These are phyloP conservation scores for Peronospora farinosa DNA, from an alignment of 352 stramenopile species.

Conservation along the genomic window DNA sequence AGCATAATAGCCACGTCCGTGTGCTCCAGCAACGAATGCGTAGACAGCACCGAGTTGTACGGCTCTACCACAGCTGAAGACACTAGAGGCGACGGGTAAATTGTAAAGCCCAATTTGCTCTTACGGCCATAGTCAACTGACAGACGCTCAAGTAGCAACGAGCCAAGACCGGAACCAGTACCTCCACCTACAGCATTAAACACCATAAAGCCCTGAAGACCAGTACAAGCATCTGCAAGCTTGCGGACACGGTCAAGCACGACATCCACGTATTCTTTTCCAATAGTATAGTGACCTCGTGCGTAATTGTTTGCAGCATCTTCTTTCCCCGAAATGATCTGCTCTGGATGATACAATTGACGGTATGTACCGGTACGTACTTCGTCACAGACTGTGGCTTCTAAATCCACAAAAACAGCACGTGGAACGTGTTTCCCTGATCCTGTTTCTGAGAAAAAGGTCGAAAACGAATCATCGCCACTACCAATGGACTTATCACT, in stretches of 20 bases:
- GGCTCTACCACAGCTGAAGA: slow-evolving; percentile 96
- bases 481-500: slow-evolving; percentile 35
- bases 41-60: slow-evolving; percentile 97
- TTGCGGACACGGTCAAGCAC: slow-evolving; percentile 96
- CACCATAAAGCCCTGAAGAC: slow-evolving; percentile 96
- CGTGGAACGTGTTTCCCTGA: slow-evolving; percentile 52
- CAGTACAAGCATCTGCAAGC: slow-evolving; percentile 94
- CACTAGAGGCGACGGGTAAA: slow-evolving; percentile 95
- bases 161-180: slow-evolving; percentile 95
- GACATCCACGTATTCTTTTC: slow-evolving; percentile 94
- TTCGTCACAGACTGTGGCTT: slow-evolving; percentile 88
- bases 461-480: slow-evolving; percentile 54
- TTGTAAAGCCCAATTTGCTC: slow-evolving; percentile 95
- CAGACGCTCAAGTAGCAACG: slow-evolving; percentile 93
- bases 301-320: slow-evolving; percentile 90
- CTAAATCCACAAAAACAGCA: slow-evolving; percentile 90
- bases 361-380: slow-evolving; percentile 93
- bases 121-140: slow-evolving; percentile 96
- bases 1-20: slow-evolving; percentile 95
- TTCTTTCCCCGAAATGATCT: slow-evolving; percentile 98
- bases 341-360: slow-evolving; percentile 96
- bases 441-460: slow-evolving; percentile 86
- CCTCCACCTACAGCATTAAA: slow-evolving; percentile 96
- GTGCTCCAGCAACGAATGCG: slow-evolving; percentile 93
- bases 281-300: slow-evolving; percentile 90